Evolutionary conservation across 2,329 filamentous ascomycete species (phyloP), one percentile per base, ranked within the genome.

Genomic region (Aureobasidium sp.): DNA sequence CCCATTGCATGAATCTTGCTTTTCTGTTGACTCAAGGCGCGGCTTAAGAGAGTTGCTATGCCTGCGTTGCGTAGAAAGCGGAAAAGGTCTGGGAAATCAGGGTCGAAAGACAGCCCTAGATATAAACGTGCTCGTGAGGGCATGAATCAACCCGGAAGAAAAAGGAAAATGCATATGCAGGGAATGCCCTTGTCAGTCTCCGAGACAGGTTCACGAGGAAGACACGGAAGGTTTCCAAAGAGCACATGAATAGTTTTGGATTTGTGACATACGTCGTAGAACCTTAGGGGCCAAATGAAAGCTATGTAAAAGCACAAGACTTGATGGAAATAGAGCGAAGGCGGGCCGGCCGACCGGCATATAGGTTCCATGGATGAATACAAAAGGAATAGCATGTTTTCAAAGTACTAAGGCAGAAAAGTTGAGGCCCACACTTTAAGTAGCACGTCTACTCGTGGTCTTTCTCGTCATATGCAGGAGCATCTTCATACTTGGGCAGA

Each of bases 401-500:
- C 19, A 22, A 15, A 12, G 5, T 22, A n/a, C 14, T 12, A 22
- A 27, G 5, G 17, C 39, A 14, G 9, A 19, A 27, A 9, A 4
- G 24, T 15, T 3, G 31, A 15, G 15, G 7, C 9, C 19, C 40
- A 9, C 11, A 12, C 4, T 17, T 39, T 6, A 29, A 11, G 29
- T 14, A 8, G 29, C 29, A 42, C 22, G 15, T 54, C 52, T 53
- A 62, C 53, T 62, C 61, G 45, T 53, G 39, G 17, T 56, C 65
- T 59, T 67, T 66, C 64, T 69, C 64, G 59, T 70, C 70, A 56
- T 73, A 73, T 2, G 69, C 68, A n/a, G 71, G 71, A 31, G 71
- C 68, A 56, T 70, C 63, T 63, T 74, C 71, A 59, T 74, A 73
- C 29, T 65, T 62, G 9, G 72, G 72, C 12, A 67, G 69, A 14